Conservation (phyloP, 2,329 filamentous ascomycete species). For the Penicillium sp. region DNA sequence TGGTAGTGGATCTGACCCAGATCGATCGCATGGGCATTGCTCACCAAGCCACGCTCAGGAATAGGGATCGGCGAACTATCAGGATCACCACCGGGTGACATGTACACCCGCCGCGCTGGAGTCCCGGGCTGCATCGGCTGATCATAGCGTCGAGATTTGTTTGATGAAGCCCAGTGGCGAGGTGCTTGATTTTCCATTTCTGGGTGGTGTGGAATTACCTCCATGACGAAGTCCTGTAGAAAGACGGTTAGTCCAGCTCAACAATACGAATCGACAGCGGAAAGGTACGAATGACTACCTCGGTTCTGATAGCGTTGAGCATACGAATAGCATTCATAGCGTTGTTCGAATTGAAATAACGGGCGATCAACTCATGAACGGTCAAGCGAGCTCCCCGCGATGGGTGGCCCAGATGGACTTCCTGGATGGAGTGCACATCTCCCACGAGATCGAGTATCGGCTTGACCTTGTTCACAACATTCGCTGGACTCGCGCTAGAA, state of each 20-base stretch:
- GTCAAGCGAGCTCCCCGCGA: neutral
- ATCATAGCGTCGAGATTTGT: neutral
- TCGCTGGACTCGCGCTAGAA: neutral
- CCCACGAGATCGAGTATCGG: constrained; percentile 5
- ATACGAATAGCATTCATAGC: constrained; percentile 5
- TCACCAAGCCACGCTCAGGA: neutral
- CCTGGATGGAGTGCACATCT: constrained; percentile 1
- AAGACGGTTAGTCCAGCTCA: neutral
- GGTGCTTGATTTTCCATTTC: neutral
- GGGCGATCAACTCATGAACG: constrained; percentile 1
- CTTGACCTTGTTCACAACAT: neutral
- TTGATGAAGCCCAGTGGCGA: constrained; percentile 2
- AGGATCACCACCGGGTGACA: constrained; percentile 1
- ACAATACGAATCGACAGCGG: neutral
- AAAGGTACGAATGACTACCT: neutral
- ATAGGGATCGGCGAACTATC: constrained; percentile 1
- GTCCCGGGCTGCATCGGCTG: neutral
- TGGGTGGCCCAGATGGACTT: neutral
- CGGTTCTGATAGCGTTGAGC: constrained; percentile 5
- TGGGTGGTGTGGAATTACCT: constrained; percentile 1
- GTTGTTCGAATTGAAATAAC: constrained; percentile 1
- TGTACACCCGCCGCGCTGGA: neutral
- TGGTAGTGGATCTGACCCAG: neutral
- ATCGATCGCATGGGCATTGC: neutral
- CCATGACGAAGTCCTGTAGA: constrained; percentile 3